These are phyloP conservation scores for Musa beccarii DNA, from an alignment of 176 grass and related monocot genomes.

Conservation along the genomic window DNA sequence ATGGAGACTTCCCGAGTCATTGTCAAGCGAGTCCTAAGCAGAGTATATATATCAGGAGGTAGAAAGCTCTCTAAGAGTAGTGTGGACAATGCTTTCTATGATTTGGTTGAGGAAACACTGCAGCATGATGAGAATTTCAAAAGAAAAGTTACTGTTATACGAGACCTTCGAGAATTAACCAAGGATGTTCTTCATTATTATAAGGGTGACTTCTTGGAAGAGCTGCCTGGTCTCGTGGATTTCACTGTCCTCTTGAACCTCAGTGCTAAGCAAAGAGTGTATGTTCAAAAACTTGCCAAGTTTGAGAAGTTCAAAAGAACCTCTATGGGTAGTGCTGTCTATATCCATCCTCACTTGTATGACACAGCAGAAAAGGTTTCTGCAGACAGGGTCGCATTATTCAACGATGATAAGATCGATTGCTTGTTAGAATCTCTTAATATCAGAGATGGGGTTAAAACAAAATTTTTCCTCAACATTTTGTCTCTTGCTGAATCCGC, in stretches of 20 bases:
- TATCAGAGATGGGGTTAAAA: conserved; percentile 65
- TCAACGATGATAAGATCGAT: conserved; percentile 44
- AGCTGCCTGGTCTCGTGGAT: conserved; percentile 81
- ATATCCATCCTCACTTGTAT: conserved; percentile 70
- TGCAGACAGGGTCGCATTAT: conserved; percentile 38
- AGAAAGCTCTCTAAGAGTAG: conserved; percentile 33
- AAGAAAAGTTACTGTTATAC: conserved; percentile 84
- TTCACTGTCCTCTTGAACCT: conserved; percentile 71
- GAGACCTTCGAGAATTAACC: conserved; percentile 80
- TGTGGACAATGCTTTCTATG: conserved; percentile 42
- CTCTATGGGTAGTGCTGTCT: conserved; percentile 47
- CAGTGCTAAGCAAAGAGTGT: conserved; percentile 49
- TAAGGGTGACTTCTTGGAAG: conserved; percentile 87
- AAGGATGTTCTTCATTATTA: conserved; percentile 94
- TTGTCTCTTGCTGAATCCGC: conserved; percentile 62
- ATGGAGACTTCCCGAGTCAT: conserved; percentile 54
- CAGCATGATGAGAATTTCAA: conserved; percentile 53
- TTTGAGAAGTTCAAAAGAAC: conserved; percentile 80
- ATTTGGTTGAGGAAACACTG: conserved; percentile 58
- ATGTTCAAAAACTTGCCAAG: conserved; percentile 31
- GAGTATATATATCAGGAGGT: conserved; percentile 48
- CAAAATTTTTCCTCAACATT: conserved; percentile 79
- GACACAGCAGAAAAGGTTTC: conserved; percentile 57
- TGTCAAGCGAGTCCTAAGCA: conserved; percentile 62
- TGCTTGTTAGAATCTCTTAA: conserved; percentile 40